Evolutionary conservation across 306 rosid species (phyloP).

Genomic region (Prunus campanulata): DNA sequence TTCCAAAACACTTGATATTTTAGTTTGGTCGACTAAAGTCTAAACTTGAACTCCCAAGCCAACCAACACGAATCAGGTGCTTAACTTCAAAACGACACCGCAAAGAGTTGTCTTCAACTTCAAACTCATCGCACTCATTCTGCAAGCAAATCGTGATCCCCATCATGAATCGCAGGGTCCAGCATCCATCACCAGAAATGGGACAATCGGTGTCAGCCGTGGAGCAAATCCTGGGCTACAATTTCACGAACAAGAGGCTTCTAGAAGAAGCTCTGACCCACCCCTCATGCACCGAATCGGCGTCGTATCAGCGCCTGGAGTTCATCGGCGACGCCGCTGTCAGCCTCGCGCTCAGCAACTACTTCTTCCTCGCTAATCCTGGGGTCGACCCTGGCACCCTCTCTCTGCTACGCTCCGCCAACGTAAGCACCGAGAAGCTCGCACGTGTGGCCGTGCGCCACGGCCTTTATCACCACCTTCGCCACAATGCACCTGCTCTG

Average conservation of each 20-base stretch:
- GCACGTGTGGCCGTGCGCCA: constrained; percentile 69
- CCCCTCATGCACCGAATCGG: constrained; percentile 32
- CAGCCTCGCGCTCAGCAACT: constrained; percentile 42
- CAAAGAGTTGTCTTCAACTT: too few relatives aligned
- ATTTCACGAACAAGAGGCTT: constrained; percentile 46
- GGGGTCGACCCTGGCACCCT: constrained; percentile 49
- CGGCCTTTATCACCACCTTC: constrained; percentile 39
- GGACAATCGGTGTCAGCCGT: constrained; percentile 17
- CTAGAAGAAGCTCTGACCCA: constrained; percentile 77
- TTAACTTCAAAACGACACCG: too few relatives aligned
- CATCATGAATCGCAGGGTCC: not conserved
- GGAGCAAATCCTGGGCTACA: constrained; percentile 39
- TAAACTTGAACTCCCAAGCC: too few relatives aligned
- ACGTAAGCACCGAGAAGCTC: constrained; percentile 75
- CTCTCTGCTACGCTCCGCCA: constrained; percentile 64
- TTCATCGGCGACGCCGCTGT: constrained; percentile 68
- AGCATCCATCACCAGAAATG: constrained; percentile 15
- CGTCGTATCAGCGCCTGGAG: constrained; percentile 68
- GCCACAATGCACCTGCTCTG: constrained; percentile 40
- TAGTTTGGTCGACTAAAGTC: too few relatives aligned
- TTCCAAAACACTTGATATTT: too few relatives aligned
- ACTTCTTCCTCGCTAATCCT: constrained; percentile 45
- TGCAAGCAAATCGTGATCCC: not conserved
- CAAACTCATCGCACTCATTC: not conserved
- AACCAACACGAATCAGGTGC: too few relatives aligned